These are phyloP conservation scores for Cyclotella distinguenda DNA, from an alignment of 108 stramenopile genomes.

Conservation along the genomic window DNA sequence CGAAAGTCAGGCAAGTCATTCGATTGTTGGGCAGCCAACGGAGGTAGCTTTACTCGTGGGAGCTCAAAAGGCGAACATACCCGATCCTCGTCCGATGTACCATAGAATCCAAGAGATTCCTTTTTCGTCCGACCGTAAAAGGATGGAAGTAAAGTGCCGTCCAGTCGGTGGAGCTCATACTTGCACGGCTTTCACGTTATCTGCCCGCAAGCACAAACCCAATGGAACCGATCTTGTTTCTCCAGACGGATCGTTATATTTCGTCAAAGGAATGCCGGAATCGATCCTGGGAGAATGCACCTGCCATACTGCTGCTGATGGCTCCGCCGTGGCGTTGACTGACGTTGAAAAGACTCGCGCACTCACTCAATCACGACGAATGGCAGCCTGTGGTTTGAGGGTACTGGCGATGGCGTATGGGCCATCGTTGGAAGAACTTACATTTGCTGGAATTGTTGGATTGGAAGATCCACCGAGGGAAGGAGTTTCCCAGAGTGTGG, in stretches of 20 bases:
- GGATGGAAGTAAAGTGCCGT: constrained; percentile 91
- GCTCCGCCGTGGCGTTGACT: constrained; percentile 51
- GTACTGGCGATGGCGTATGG: constrained; percentile 92
- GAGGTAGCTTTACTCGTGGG: constrained; percentile 90
- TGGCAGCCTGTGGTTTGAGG: constrained; percentile 85
- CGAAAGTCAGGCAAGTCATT: constrained; percentile 26
- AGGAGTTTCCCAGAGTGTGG: constrained; percentile 79
- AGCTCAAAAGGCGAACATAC: constrained; percentile 72
- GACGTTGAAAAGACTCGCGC: constrained; percentile 53
- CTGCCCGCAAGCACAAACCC: constrained; percentile 35
- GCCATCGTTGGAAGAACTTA: constrained; percentile 51
- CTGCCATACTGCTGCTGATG: constrained; percentile 55
- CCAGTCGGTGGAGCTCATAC: constrained; percentile 75
- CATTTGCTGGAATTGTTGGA: constrained; percentile 90
- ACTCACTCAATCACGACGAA: constrained; percentile 58
- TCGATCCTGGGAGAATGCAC: constrained; percentile 78
- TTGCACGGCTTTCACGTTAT: constrained; percentile 64
- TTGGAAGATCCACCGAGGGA: constrained; percentile 93
- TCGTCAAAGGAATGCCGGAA: constrained; percentile 96
- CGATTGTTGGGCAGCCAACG: constrained; percentile 85
- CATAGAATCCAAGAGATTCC: constrained; percentile 90
- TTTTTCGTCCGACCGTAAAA: constrained; percentile 90
- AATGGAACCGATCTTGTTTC: constrained; percentile 27
- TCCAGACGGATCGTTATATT: constrained; percentile 64
- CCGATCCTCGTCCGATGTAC: constrained; percentile 82